phyloP scores from a whole-genome alignment of 2,329 filamentous ascomycete species.

The Aspergillus latus region DNA sequence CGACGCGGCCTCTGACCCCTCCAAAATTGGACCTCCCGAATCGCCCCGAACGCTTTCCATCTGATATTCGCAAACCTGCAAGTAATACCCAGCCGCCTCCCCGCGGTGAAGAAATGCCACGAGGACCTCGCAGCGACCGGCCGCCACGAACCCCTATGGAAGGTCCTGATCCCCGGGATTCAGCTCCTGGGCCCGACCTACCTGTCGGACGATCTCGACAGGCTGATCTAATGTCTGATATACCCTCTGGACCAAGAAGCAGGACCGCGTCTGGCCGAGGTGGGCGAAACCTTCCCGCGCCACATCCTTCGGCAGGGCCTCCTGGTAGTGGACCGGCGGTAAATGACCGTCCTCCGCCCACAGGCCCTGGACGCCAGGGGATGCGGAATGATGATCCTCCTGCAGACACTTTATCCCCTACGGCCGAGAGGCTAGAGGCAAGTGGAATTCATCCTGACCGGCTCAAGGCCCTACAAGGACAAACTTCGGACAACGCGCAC shows the following conservation, averaged over 20 bases:
- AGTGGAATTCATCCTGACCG: constrained; percentile 57
- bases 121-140: constrained; percentile 53
- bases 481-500: constrained; percentile 25
- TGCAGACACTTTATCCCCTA: constrained; percentile 33
- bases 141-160: constrained; percentile 27
- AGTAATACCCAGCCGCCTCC: constrained; percentile 26
- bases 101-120: constrained; percentile 51
- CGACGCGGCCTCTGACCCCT: constrained; percentile 28
- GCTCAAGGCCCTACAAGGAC: constrained; percentile 45
- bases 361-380: constrained; percentile 43
- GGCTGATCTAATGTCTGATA: constrained; percentile 41
- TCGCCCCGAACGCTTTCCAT: constrained; percentile 39
- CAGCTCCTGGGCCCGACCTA: constrained; percentile 41
- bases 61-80: constrained; percentile 36
- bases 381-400: constrained; percentile 36
- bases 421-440: constrained; percentile 36
- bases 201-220: constrained; percentile 49
- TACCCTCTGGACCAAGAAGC: constrained; percentile 56
- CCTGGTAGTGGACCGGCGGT: constrained; percentile 25
- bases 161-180: constrained; percentile 38
- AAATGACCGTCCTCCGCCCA: constrained; percentile 45
- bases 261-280: constrained; percentile 39
- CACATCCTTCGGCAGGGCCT: constrained; percentile 17
- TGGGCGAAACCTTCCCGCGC: constrained; percentile 41
- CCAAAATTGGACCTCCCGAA: constrained; percentile 31